These are phyloP conservation scores for Phytophthora colocasiae DNA, from an alignment of 352 stramenopile genomes.

Conservation along the genomic window DNA sequence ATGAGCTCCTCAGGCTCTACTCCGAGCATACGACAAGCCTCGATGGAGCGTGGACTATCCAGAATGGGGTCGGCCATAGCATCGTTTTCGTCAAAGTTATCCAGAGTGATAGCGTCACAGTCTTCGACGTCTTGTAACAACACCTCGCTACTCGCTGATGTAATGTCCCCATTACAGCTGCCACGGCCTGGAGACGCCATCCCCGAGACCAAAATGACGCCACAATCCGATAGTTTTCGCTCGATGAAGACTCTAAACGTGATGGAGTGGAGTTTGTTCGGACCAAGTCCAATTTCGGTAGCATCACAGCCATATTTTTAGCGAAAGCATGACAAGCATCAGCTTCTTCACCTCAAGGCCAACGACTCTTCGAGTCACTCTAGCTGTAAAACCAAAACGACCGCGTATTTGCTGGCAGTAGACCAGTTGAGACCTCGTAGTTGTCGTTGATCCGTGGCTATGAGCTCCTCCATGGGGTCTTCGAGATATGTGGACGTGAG, in stretches of 20 bases:
- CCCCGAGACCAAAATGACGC: neutral
- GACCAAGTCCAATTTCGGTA: constrained; percentile 37
- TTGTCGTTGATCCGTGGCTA: constrained; percentile 19
- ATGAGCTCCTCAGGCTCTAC: constrained; percentile 74
- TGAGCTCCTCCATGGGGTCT: constrained; percentile 52
- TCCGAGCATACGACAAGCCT: constrained; percentile 76
- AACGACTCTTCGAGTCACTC: constrained; percentile 23
- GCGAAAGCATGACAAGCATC: constrained; percentile 21
- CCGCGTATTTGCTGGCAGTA: constrained; percentile 1
- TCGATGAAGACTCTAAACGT: constrained; percentile 9
- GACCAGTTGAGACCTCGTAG: too few species aligned
- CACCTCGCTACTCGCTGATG: constrained; percentile 5
- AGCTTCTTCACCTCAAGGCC: neutral
- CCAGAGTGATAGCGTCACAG: constrained; percentile 44
- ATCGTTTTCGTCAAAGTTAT: constrained; percentile 74
- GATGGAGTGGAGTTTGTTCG: constrained; percentile 2
- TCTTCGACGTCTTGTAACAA: constrained; percentile 12
- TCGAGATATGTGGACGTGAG: constrained; percentile 47
- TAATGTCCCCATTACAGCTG: constrained; percentile 17
- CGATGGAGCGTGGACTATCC: constrained; percentile 73
- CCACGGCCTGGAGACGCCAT: constrained; percentile 22
- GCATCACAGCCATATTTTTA: constrained; percentile 38
- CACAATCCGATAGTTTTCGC: constrained; percentile 4
- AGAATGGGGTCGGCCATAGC: constrained; percentile 46
- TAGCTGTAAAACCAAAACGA: constrained; percentile 31